A percentile compares a stretch with the other conserved stretches of the same genome.
phyloP scores from a whole-genome alignment of 768 basidiomycete species.

The Mycena leptocephala region DNA sequence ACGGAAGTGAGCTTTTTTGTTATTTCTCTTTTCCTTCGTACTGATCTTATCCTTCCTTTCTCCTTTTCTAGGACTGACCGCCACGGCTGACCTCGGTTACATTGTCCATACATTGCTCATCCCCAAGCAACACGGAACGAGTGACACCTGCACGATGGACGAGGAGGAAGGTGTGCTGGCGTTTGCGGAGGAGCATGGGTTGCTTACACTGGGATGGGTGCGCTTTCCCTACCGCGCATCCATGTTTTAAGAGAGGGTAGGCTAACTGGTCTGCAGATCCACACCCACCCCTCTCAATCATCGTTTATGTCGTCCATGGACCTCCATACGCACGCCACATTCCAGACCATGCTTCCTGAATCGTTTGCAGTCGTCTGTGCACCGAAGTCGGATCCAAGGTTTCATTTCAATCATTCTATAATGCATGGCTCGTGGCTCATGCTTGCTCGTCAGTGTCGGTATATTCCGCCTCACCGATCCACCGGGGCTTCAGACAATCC shows the following conservation, averaged over 20 bases:
- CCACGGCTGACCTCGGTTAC: slow-evolving; percentile 51
- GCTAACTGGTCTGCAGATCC: slow-evolving; percentile 72
- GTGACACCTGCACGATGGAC: slow-evolving; percentile 95
- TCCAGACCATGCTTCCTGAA: slow-evolving; percentile 92
- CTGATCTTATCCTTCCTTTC: neutral
- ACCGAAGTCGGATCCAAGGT: slow-evolving; percentile 85
- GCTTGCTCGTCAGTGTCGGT: slow-evolving; percentile 89
- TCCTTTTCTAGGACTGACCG: neutral
- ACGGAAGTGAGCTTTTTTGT: neutral
- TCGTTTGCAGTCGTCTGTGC: slow-evolving; percentile 96
- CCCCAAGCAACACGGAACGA: slow-evolving; percentile 92
- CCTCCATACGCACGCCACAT: slow-evolving; percentile 91
- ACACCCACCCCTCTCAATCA: slow-evolving; percentile 48
- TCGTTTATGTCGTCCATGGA: slow-evolving; percentile 95
- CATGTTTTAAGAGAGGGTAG: neutral
- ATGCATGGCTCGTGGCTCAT: too few species aligned
- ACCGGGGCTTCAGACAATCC: slow-evolving; percentile 82
- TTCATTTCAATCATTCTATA: slow-evolving; percentile 23
- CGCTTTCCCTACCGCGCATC: slow-evolving; percentile 44
- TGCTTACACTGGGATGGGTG: slow-evolving; percentile 95
- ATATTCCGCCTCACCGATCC: slow-evolving; percentile 94
- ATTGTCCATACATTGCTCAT: slow-evolving; percentile 85
- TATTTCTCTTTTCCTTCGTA: neutral
- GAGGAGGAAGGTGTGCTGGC: slow-evolving; percentile 90
- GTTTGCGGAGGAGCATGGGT: slow-evolving; percentile 85